A percentile compares a stretch with the other conserved stretches of the same genome.
phyloP scores from a whole-genome alignment of 129 eudicot genomes.

The Tagetes patula region DNA sequence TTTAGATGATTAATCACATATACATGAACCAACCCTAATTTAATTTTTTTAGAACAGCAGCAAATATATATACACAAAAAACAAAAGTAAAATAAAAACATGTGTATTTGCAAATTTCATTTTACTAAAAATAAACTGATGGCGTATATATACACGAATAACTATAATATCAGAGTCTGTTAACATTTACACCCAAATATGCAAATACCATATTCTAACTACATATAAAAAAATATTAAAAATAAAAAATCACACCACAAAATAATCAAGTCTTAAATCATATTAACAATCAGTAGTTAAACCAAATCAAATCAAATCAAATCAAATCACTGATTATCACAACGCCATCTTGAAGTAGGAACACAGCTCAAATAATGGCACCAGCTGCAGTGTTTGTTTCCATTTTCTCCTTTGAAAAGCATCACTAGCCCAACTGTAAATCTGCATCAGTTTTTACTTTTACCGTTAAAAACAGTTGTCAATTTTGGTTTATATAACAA shows the following conservation, averaged over 20 bases:
- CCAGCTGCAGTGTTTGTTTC: constrained; percentile 81
- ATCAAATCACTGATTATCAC: constrained; percentile 43
- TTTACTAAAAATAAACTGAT: too few species aligned
- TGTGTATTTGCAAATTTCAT: too few species aligned
- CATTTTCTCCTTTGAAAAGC: constrained; percentile 80
- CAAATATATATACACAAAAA: too few species aligned
- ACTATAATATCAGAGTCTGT: constrained; percentile 14
- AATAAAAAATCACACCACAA: constrained; percentile 23
- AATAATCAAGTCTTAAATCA: neutral
- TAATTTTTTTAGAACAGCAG: too few species aligned
- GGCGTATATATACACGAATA: neutral
- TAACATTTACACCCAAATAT: constrained; percentile 32
- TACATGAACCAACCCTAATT: too few species aligned
- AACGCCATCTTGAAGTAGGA: constrained; percentile 82
- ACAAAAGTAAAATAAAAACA: too few species aligned
- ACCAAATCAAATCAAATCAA: too few species aligned
- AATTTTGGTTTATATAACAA: too few species aligned
- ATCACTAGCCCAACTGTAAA: constrained; percentile 61
- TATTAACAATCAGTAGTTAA: constrained; percentile 3
- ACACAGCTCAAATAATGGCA: constrained; percentile 84
- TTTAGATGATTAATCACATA: too few species aligned
- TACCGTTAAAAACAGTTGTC: too few species aligned
- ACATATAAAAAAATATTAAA: constrained; percentile 24
- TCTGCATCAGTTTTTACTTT: constrained; percentile 40
- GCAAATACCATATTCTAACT: constrained; percentile 17